Evolutionary conservation across 2,329 filamentous ascomycete species (phyloP).

Genomic region (Diaporthe sp.): DNA sequence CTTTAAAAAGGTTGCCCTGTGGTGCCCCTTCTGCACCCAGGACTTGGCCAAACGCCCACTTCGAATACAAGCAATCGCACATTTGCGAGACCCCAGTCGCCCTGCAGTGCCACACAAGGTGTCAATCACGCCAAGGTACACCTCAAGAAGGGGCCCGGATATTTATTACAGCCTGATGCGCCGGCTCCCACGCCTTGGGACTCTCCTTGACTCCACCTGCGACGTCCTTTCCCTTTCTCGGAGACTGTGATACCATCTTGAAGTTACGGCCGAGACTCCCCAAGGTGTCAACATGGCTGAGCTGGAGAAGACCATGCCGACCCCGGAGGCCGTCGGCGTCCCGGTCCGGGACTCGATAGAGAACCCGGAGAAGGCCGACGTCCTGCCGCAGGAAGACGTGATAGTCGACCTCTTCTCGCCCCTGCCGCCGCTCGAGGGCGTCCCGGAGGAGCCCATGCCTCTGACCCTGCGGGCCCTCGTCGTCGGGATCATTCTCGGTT

Average conservation of each 20-base stretch:
- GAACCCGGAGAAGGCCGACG: constrained; percentile 17
- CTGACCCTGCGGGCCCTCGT: constrained; percentile 62
- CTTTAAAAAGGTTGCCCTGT: too few relatives aligned
- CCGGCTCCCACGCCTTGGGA: not conserved
- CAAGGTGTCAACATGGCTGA: constrained; percentile 9
- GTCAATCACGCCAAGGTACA: not conserved
- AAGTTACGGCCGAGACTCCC: not conserved
- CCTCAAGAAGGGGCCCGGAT: not conserved
- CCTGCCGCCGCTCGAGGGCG: constrained; percentile 47
- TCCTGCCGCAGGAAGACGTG: constrained; percentile 26
- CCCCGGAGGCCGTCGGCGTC: constrained; percentile 1
- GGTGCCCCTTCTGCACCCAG: too few relatives aligned
- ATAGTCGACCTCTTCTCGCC: constrained; percentile 42
- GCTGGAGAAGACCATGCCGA: constrained; percentile 30
- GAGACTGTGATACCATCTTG: not conserved
- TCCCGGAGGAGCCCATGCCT: constrained; percentile 55
- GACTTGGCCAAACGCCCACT: too few relatives aligned
- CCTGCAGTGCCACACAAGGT: not conserved
- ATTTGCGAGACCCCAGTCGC: too few relatives aligned
- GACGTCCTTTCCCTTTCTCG: not conserved
- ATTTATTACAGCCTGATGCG: constrained; percentile 7
- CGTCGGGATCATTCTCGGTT: constrained; percentile 61
- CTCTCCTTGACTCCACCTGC: not conserved
- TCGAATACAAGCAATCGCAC: too few relatives aligned
- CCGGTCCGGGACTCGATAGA: constrained; percentile 14